phyloP scores from a whole-genome alignment of 371 early-diverging fungal genomes.

The Phascolomyces articulosus region DNA sequence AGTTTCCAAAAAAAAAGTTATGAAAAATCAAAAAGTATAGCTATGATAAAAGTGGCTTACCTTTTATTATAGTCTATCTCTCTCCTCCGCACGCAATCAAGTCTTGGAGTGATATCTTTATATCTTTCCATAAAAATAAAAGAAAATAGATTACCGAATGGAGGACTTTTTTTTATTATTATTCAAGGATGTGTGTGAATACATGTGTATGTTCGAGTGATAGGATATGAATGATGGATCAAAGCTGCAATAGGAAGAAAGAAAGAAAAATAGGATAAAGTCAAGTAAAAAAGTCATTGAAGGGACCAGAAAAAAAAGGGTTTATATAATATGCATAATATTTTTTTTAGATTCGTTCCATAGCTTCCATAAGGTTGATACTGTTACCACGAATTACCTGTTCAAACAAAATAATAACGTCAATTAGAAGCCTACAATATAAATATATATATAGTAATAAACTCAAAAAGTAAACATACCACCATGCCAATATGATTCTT shows the following conservation, averaged over 20 bases:
- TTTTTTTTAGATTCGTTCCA: slow-evolving; percentile 78
- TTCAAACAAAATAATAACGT: slow-evolving; percentile 24
- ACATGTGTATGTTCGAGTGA: not conserved
- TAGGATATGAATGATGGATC: not conserved
- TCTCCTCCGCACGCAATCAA: too few relatives aligned
- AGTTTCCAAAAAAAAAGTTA: too few relatives aligned
- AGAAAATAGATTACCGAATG: not conserved
- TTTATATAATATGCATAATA: not conserved
- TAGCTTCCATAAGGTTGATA: slow-evolving; percentile 87
- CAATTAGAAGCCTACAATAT: too few relatives aligned
- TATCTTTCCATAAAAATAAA: not conserved
- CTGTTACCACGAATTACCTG: slow-evolving; percentile 96
- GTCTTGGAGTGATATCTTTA: too few relatives aligned
- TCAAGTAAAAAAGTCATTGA: too few relatives aligned
- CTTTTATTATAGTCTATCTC: too few relatives aligned
- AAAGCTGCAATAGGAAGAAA: not conserved
- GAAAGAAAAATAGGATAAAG: too few relatives aligned
- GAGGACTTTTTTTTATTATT: not conserved
- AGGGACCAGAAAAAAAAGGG: not conserved
- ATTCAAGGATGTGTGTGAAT: not conserved
- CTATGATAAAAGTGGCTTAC: too few relatives aligned
- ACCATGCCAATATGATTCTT: slow-evolving; percentile 84
- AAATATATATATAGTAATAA: too few relatives aligned
- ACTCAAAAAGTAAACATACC: slow-evolving; percentile 52
- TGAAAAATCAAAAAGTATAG: too few relatives aligned